Percentiles rank a stretch among this genome's conserved stretches.
Conservation (phyloP, 164 flowering plant genomes). For the Liriodendron chinense region DNA sequence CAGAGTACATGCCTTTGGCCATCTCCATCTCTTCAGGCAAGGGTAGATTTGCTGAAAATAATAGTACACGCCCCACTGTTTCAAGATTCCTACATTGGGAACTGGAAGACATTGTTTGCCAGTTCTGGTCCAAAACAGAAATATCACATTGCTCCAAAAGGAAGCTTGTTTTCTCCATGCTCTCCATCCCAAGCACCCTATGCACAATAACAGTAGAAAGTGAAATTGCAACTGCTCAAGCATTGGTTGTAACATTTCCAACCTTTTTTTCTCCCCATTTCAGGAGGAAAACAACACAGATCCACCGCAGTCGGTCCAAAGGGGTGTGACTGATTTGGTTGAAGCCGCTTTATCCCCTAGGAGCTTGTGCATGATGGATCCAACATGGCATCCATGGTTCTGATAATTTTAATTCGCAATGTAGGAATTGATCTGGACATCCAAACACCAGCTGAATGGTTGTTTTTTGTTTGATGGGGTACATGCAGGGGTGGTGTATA, state of each 20-base stretch:
- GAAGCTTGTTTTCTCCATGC: not conserved
- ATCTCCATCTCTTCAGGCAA: no score
- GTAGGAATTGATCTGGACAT: not conserved
- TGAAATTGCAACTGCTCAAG: not conserved
- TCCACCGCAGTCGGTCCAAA: slow-evolving; percentile 87
- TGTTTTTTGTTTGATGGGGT: not conserved
- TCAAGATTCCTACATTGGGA: no score
- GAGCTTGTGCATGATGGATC: slow-evolving; percentile 98
- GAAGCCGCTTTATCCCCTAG: slow-evolving; percentile 86
- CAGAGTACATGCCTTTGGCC: no score
- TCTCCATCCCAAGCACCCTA: not conserved
- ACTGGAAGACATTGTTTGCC: no score
- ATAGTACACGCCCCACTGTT: no score
- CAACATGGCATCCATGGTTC: slow-evolving; percentile 99
- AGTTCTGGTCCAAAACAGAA: no score
- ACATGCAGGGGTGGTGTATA: not conserved
- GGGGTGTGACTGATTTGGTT: slow-evolving; percentile 82
- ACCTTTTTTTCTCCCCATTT: not conserved
- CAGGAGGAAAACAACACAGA: slow-evolving; percentile 88
- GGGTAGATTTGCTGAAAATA: no score
- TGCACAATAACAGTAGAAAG: not conserved
- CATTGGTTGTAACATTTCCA: no score
- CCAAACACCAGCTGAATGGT: not conserved
- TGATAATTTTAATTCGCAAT: slow-evolving; percentile 14
- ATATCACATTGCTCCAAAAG: no score